Percentiles rank a stretch among this genome's conserved stretches.
Conservation (phyloP, 2,329 filamentous ascomycete species). For the Chaetothyriales sp. region DNA sequence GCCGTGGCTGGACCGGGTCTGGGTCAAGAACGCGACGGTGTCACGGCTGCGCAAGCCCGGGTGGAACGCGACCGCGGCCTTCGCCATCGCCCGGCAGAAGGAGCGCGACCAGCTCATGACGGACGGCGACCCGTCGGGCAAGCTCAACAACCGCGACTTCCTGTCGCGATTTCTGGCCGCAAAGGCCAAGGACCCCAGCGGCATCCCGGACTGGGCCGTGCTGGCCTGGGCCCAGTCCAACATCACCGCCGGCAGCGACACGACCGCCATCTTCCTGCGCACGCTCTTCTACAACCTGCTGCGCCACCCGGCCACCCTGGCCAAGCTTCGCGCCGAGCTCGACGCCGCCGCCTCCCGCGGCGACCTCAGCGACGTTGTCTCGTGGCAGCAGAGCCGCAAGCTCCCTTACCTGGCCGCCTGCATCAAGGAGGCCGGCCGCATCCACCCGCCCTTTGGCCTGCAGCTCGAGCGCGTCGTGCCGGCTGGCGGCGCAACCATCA, state of each 20-base stretch:
- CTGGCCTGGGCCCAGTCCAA: slow-evolving; percentile 17
- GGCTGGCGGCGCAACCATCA: slow-evolving; percentile 17
- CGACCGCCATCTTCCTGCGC: slow-evolving; percentile 58
- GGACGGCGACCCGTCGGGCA: slow-evolving; percentile 4
- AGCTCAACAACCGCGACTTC: slow-evolving; percentile 13
- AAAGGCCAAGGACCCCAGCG: slow-evolving; percentile 4
- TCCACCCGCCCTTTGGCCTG: slow-evolving; percentile 24
- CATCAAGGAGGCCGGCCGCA: slow-evolving; percentile 25
- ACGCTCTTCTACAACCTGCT: slow-evolving; percentile 62
- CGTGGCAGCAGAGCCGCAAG: slow-evolving; percentile 18
- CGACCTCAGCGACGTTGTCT: slow-evolving; percentile 17
- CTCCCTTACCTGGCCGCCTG: slow-evolving; percentile 22
- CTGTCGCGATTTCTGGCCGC: slow-evolving; percentile 16
- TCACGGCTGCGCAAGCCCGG: slow-evolving; percentile 12
- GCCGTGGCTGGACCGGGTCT: slow-evolving; percentile 23
- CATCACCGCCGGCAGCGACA: slow-evolving; percentile 53
- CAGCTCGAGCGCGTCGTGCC: slow-evolving; percentile 25
- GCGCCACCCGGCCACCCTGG: slow-evolving; percentile 37
- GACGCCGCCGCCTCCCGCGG: slow-evolving; percentile 12
- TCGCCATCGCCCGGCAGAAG: slow-evolving; percentile 10
- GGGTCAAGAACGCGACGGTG: slow-evolving; percentile 22
- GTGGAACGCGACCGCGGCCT: slow-evolving; percentile 12
- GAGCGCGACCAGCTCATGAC: slow-evolving; percentile 10
- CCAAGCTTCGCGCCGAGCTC: slow-evolving; percentile 19
- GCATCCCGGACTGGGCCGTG: slow-evolving; percentile 8